Evolutionary conservation across 768 basidiomycete genomes (phyloP), one percentile per base, ranked within the genome.

Genomic region (Thelephora aurantiotincta): DNA sequence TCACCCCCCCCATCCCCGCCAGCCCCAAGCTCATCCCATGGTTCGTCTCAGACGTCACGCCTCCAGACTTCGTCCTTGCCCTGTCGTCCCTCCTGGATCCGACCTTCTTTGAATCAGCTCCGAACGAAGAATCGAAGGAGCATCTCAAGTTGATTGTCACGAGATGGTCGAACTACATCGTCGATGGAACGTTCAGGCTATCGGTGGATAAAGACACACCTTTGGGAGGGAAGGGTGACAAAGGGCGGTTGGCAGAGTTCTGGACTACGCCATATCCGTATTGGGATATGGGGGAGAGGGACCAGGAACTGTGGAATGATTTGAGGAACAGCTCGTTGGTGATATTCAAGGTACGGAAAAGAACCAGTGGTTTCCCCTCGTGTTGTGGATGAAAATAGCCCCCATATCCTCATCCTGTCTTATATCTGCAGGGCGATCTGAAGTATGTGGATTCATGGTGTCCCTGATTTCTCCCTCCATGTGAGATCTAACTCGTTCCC

Each of bases 41-140:
- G 92, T 99, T 98, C 59, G 93, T 97, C 42, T 91, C 87, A 11
- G 90, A 96, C 60, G 91, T 93, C 22, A 85, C 87, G 3, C 92
- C 94, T 1, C 66, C 71, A 20, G 94, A 99, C 61, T 96, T 96
- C 61, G 54, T 60, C 20, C 62, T 67, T 44, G 73, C 77, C 0
- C 71, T 93, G 48, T 46, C 60, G 1, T 69, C 68, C 6, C 68
- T 92, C 1, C 70, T 82, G 38, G 71, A 78, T 38, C 68, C 75
- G 2, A 65, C 76, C 9, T 91, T 93, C 68, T 78, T 82, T 57
- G 26, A 22, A 7, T 44, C 42, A 20, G 18, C 19, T 16, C 38
- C 44, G 13, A 11, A 30, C 20, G 49, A 60, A 38, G 50, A 60
- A 43, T 48, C 50, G 11, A 58, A 61, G 23, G 62, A 66, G 11